Evolutionary conservation across 495 filamentous ascomycete species (phyloP), one percentile per base, ranked within the genome.

Genomic region (Daldinia bambusicola): DNA sequence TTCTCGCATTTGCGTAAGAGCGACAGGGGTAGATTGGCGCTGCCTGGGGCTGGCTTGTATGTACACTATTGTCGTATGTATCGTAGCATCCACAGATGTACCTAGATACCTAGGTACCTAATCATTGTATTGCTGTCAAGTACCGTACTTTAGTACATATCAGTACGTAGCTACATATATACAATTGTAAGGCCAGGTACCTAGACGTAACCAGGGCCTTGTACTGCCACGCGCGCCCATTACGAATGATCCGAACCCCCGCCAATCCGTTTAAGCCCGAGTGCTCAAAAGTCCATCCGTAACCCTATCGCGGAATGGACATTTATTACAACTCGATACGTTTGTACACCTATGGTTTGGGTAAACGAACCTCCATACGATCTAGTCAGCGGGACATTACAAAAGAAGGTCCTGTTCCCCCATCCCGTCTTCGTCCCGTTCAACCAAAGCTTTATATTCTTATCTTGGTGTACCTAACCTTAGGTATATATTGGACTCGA

Each of bases 191-290:
- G 43, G 43, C 43, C 43, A 53, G 22, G 26, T 53, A 43, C 40
- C 37, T 36, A 12, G 32, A 34, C 26, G 41, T 55, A 50, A 60
- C 52, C 22, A 43, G 41, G 45, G 26, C 55, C 40, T 55, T 69
- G 66, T 62, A 63, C 63, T 66, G 63, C 67, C 62, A 70, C 70
- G 70, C 70, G 65, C 61, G 30, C 56, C 26, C 66, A 56, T 74
- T 74, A 67, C 66, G 63, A 70, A 74, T 74, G 67, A 67, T 67
- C 67, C 71, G 71, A 70, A 61, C 53, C 67, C 71, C 70, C 66
- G 66, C 63, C 65, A 62, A 38, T 53, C 71, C 67, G 67, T 71
- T 74, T 74, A 74, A 74, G 71, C 67, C 71, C 71, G 71, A 74
- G 67, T 7, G 41, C 20, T 8, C 70, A 69, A 74, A 71, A 74